phyloP scores from a whole-genome alignment of 306 rosid genomes.

The Biancaea sappan region DNA sequence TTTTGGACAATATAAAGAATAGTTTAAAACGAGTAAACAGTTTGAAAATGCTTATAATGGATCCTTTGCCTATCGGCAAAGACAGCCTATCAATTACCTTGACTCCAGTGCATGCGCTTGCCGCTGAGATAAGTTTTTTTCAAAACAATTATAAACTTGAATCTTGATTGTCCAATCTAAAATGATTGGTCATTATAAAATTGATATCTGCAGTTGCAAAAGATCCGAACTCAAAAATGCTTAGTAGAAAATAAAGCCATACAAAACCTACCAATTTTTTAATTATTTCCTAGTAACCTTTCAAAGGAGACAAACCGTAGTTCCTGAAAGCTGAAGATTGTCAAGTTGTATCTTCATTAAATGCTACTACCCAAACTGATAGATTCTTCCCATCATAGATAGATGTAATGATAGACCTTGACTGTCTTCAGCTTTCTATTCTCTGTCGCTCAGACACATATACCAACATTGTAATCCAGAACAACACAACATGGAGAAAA shows the following conservation, averaged over 20 bases:
- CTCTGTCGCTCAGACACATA: conserved; percentile 23
- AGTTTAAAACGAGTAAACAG: no score
- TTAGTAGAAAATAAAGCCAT: not conserved
- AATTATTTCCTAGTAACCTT: not conserved
- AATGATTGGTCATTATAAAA: no score
- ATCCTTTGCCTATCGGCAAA: no score
- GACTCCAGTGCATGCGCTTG: no score
- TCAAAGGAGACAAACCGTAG: conserved; percentile 10
- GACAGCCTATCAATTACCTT: no score
- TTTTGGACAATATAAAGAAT: conserved; percentile 5
- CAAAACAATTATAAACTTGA: no score
- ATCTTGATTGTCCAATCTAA: no score
- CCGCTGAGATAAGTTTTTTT: no score
- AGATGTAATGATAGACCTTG: conserved; percentile 17
- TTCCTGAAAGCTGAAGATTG: conserved; percentile 1
- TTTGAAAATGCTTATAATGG: no score
- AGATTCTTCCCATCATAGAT: not conserved
- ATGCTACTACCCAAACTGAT: conserved; percentile 33
- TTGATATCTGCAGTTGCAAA: no score
- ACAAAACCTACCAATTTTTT: conserved; percentile 1
- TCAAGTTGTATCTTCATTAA: conserved; percentile 12
- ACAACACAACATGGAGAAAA: conserved; percentile 22
- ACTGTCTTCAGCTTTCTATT: conserved; percentile 26
- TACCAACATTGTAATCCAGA: conserved; percentile 16
- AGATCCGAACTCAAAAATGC: no score